phyloP scores from a whole-genome alignment of 1,284 basidiomycete genomes.

The Trametes hirsuta region DNA sequence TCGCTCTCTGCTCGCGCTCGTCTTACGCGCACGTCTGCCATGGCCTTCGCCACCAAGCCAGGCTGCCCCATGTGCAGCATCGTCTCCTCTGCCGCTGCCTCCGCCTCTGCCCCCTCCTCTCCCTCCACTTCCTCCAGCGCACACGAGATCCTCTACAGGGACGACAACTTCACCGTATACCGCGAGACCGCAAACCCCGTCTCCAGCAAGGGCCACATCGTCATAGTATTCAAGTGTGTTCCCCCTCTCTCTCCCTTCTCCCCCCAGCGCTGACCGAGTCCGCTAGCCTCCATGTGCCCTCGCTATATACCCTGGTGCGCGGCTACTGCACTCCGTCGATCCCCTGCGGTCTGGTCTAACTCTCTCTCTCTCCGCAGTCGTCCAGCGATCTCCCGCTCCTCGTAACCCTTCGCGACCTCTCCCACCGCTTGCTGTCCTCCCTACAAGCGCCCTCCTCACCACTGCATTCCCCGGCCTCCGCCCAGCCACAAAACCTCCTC shows the following conservation, averaged over 20 bases:
- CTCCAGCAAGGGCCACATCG: slow-evolving; percentile 68
- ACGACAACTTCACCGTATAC: slow-evolving; percentile 76
- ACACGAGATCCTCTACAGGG: slow-evolving; percentile 69
- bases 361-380: slow-evolving; percentile 47
- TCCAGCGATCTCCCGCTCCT: slow-evolving; percentile 75
- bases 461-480: slow-evolving; percentile 25
- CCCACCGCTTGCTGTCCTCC: slow-evolving; percentile 55
- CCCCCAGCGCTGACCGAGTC: background rate
- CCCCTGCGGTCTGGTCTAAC: background rate
- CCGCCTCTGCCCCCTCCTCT: slow-evolving; percentile 46
- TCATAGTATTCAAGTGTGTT: slow-evolving; percentile 75
- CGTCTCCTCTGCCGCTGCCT: slow-evolving; percentile 54
- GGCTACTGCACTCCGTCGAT: background rate
- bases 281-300: slow-evolving; percentile 71
- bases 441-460: slow-evolving; percentile 43
- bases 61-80: slow-evolving; percentile 79
- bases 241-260: slow-evolving; percentile 2
- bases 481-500: slow-evolving; percentile 15
- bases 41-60: slow-evolving; percentile 61
- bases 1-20: background rate
- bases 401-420: slow-evolving; percentile 61
- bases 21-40: slow-evolving; percentile 23
- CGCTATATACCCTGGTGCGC: slow-evolving; percentile 70
- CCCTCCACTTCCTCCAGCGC: slow-evolving; percentile 48
- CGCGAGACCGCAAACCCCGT: slow-evolving; percentile 69